Conservation (phyloP, 2,329 filamentous ascomycete genomes). For the Botrytis paeoniae region DNA sequence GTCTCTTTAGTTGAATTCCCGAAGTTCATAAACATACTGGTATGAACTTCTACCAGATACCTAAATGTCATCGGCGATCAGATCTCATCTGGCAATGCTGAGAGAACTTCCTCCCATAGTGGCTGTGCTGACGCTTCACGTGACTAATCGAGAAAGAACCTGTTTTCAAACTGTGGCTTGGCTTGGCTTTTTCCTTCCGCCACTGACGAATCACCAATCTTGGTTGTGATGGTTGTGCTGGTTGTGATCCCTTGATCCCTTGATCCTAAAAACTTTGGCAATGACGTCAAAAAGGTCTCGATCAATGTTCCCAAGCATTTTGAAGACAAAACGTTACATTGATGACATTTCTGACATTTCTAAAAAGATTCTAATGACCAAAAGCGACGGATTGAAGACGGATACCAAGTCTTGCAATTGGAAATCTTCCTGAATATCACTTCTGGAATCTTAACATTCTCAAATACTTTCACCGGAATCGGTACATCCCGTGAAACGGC, state of each 20-base stretch:
- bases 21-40: neutral
- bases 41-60: neutral
- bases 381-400: neutral
- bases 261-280: neutral
- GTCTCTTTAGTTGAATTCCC: neutral
- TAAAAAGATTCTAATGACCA: neutral
- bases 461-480: neutral
- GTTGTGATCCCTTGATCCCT: neutral
- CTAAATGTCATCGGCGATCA: neutral
- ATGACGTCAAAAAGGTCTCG: constrained; percentile 9
- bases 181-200: neutral
- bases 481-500: neutral
- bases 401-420: neutral
- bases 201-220: neutral
- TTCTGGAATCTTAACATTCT: neutral
- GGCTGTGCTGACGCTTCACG: neutral
- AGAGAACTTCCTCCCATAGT: neutral
- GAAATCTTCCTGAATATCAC: neutral
- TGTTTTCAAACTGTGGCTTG: neutral
- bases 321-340: neutral
- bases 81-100: neutral
- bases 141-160: neutral
- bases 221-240: too few relatives aligned
- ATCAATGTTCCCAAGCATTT: neutral
- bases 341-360: neutral